Evolutionary conservation across 2,329 filamentous ascomycete genomes (phyloP).

Genomic region (Huntiella decipiens): DNA sequence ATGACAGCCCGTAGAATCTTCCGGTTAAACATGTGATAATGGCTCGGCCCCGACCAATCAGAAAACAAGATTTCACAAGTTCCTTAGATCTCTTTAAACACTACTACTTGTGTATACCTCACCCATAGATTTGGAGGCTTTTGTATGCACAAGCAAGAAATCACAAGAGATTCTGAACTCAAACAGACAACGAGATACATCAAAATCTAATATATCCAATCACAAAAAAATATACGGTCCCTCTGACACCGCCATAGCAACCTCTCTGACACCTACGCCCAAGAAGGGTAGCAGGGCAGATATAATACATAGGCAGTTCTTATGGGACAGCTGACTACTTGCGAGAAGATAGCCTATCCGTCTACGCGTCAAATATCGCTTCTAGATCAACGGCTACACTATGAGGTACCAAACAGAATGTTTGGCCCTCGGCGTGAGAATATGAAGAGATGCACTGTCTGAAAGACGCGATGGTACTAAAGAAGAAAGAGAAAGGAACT

Average conservation of each 20-base stretch:
- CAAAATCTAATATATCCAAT: too few relatives aligned
- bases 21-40: too few relatives aligned
- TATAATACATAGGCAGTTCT: conserved; percentile 36
- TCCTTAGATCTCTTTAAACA: too few relatives aligned
- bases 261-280: conserved; percentile 14
- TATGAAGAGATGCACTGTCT: conserved; percentile 73
- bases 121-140: too few relatives aligned
- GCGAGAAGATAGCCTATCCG: conserved; percentile 5
- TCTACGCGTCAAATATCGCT: conserved; percentile 29
- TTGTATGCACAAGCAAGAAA: too few relatives aligned
- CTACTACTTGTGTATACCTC: too few relatives aligned
- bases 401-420: conserved; percentile 48
- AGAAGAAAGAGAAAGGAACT: conserved; percentile 22
- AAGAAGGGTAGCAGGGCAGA: conserved; percentile 13
- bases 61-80: too few relatives aligned
- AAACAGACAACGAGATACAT: too few relatives aligned
- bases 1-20: too few relatives aligned
- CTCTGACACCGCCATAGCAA: conserved; percentile 23
- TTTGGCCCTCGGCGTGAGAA: conserved; percentile 33
- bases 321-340: conserved; percentile 26
- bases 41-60: too few relatives aligned
- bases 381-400: conserved; percentile 42
- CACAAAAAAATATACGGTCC: conserved; percentile 19
- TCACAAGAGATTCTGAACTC: too few relatives aligned
- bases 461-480: conserved; percentile 48